Percentiles rank a stretch among this genome's conserved stretches.
Conservation (phyloP, 2,329 filamentous ascomycete genomes). For the Diaporthe sp. region DNA sequence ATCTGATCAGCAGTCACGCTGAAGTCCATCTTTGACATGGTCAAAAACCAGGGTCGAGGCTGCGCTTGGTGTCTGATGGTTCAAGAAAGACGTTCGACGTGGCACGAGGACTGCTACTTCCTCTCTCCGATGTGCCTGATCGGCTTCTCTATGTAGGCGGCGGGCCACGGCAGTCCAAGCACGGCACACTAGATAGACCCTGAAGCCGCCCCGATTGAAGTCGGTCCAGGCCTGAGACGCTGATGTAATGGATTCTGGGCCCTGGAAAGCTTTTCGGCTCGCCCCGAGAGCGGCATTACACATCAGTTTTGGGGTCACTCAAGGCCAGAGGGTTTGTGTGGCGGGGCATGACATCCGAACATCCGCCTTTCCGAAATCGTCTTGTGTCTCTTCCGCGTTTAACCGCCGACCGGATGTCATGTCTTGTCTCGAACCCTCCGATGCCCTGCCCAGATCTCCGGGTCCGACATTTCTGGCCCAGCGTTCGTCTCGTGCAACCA, state of each 20-base stretch:
- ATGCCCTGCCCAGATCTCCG: background rate
- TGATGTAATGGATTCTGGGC: slow-evolving; percentile 11
- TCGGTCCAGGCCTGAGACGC: slow-evolving; percentile 10
- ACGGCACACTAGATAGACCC: background rate
- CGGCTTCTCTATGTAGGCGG: slow-evolving; percentile 23
- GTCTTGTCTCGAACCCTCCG: background rate
- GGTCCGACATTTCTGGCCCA: background rate
- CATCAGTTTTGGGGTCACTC: background rate
- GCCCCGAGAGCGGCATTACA: slow-evolving; percentile 22
- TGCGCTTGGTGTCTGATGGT: background rate
- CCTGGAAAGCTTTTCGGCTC: slow-evolving; percentile 17
- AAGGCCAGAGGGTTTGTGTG: background rate
- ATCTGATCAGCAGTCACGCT: slow-evolving; percentile 55
- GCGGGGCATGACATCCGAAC: slow-evolving; percentile 30
- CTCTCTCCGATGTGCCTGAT: background rate
- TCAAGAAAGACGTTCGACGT: background rate
- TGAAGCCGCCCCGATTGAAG: too few species aligned
- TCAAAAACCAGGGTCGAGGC: background rate
- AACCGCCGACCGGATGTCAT: slow-evolving; percentile 30
- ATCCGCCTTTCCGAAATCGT: slow-evolving; percentile 50
- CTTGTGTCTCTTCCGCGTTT: slow-evolving; percentile 41
- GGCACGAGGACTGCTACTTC: background rate
- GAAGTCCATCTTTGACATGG: slow-evolving; percentile 53
- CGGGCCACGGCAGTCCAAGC: background rate
- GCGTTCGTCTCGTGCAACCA: too few species aligned